Percentiles rank a stretch among this genome's conserved stretches.
Conservation (phyloP, 2,329 filamentous ascomycete genomes). For the Phaeosphaeriaceae sp. region DNA sequence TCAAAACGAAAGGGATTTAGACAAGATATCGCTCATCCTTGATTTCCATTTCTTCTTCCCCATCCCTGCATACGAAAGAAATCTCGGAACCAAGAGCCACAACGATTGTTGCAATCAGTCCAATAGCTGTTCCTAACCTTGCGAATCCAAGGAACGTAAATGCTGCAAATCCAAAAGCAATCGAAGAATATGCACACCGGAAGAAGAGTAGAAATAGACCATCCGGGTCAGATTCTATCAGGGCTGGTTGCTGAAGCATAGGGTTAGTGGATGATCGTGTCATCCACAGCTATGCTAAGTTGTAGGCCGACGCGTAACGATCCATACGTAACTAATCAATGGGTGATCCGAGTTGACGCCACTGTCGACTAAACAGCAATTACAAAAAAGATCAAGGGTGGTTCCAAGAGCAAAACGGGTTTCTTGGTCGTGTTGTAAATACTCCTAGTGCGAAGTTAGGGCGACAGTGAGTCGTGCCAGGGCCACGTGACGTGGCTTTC, state of each 20-base stretch:
- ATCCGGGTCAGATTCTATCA: slow-evolving; percentile 1
- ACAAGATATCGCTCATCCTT: slow-evolving; percentile 12
- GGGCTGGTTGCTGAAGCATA: not conserved
- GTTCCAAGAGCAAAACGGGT: not conserved
- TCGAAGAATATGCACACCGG: slow-evolving; percentile 18
- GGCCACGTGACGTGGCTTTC: slow-evolving; percentile 11
- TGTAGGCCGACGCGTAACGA: not conserved
- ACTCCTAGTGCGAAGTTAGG: not conserved
- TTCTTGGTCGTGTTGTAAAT: not conserved
- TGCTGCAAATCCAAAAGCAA: slow-evolving; percentile 17
- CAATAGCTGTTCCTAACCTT: slow-evolving; percentile 13
- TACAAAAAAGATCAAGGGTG: too few species aligned
- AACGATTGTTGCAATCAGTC: slow-evolving; percentile 14
- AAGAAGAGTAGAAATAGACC: slow-evolving; percentile 21
- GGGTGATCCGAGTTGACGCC: too few species aligned
- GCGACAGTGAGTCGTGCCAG: slow-evolving; percentile 4
- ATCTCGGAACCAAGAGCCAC: slow-evolving; percentile 17
- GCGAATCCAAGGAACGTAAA: slow-evolving; percentile 21
- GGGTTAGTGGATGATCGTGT: not conserved
- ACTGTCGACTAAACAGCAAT: too few species aligned
- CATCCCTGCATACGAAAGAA: slow-evolving; percentile 11
- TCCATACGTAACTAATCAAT: not conserved
- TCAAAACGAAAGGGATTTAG: not conserved
- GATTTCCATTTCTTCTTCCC: slow-evolving; percentile 7
- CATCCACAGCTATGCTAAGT: not conserved